Evolutionary conservation across 345 rosid species (phyloP).

Genomic region (Moringa oleifera): DNA sequence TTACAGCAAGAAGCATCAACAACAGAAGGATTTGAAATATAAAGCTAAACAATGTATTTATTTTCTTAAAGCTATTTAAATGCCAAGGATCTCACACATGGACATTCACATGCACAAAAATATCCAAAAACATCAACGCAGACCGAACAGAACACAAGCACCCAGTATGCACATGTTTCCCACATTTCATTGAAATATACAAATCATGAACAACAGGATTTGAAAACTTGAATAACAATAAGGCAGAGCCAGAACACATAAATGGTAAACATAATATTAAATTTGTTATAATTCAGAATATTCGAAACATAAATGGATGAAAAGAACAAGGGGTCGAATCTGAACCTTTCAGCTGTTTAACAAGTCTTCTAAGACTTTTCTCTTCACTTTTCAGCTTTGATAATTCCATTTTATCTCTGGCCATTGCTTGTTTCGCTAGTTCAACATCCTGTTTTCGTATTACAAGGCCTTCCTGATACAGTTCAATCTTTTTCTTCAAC

Average conservation of each 20-base stretch:
- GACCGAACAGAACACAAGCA: too few relatives aligned
- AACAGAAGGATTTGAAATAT: too few relatives aligned
- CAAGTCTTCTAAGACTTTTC: conserved; percentile 40
- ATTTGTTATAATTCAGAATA: not conserved
- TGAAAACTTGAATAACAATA: not conserved
- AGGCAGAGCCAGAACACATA: not conserved
- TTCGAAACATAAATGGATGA: conserved; percentile 5
- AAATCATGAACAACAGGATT: not conserved
- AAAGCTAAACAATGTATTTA: too few relatives aligned
- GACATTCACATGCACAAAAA: too few relatives aligned
- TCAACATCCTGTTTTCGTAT: conserved; percentile 34
- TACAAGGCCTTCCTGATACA: conserved; percentile 40
- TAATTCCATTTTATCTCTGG: conserved; percentile 45
- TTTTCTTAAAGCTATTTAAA: too few relatives aligned
- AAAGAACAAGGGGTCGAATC: not conserved
- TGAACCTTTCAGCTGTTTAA: conserved; percentile 52
- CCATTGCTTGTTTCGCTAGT: conserved; percentile 36
- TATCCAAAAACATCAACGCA: too few relatives aligned
- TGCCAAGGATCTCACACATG: too few relatives aligned
- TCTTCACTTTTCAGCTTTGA: conserved; percentile 43
- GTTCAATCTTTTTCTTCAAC: conserved; percentile 44
- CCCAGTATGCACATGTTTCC: too few relatives aligned
- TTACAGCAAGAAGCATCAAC: too few relatives aligned
- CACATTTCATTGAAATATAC: too few relatives aligned
- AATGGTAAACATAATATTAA: not conserved